Evolutionary conservation across 192 early-diverging fungal genomes (phyloP).

Genomic region (Coemansia sp.): DNA sequence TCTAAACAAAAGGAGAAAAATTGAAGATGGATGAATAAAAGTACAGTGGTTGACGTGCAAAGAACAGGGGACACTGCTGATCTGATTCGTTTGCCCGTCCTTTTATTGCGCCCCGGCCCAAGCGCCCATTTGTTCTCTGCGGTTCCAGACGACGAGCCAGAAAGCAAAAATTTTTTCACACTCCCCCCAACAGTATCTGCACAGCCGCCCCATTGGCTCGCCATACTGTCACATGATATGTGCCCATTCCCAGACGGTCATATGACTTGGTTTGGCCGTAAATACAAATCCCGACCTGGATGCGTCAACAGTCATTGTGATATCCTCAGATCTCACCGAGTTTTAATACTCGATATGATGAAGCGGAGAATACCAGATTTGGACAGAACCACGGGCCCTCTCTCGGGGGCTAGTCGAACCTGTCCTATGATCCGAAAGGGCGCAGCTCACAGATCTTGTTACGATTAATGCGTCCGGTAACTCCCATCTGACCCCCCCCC

Average conservation of each 20-base stretch:
- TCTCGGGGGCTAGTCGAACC: slow-evolving; percentile 1
- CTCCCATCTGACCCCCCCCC: slow-evolving; percentile 10
- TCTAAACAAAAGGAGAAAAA: neutral
- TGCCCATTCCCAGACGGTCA: too few species aligned
- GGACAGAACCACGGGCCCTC: neutral
- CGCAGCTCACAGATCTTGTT: slow-evolving; percentile 15
- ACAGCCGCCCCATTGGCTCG: too few species aligned
- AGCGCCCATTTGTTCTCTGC: too few species aligned
- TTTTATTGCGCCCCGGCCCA: too few species aligned
- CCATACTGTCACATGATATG: too few species aligned
- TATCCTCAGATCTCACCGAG: slow-evolving; percentile 36
- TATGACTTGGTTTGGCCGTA: neutral
- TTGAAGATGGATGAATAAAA: neutral
- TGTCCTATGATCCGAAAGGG: slow-evolving; percentile 10
- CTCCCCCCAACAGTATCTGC: too few species aligned
- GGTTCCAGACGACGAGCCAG: too few species aligned
- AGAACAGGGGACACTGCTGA: neutral
- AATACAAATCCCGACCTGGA: slow-evolving; percentile 1
- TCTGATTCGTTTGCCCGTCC: too few species aligned
- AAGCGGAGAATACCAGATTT: slow-evolving; percentile 16
- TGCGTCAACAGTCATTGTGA: neutral
- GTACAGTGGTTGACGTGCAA: neutral
- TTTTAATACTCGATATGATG: slow-evolving; percentile 28
- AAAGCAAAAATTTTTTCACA: too few species aligned
- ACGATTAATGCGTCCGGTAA: slow-evolving; percentile 15